A percentile compares a stretch with the other conserved stretches of the same genome.
Evolutionary conservation across 139 green algal genomes (phyloP).

Genomic region (Haematococcus lacustris): DNA sequence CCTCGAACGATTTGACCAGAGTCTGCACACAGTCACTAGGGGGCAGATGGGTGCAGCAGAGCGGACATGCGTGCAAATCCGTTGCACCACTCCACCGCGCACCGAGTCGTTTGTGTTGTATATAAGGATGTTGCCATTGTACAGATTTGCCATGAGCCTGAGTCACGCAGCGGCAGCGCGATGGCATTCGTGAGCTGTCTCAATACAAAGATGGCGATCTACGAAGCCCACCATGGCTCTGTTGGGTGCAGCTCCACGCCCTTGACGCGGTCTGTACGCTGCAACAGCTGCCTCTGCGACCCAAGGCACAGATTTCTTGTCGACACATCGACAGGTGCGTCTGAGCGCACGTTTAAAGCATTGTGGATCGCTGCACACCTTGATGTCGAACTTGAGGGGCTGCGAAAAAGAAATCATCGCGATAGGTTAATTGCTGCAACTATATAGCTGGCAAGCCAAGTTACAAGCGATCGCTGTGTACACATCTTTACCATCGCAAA

Average conservation of each 20-base stretch:
- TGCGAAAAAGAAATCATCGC: too few species aligned
- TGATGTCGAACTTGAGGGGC: conserved; percentile 87
- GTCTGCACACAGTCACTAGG: conserved; percentile 39
- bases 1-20: conserved; percentile 97
- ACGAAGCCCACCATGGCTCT: conserved; percentile 85
- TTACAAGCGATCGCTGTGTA: too few species aligned
- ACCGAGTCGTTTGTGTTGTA: conserved; percentile 89
- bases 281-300: conserved; percentile 77
- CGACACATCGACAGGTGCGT: neutral
- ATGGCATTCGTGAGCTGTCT: neutral
- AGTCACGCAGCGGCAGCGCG: neutral
- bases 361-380: conserved; percentile 46
- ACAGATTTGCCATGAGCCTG: conserved; percentile 92
- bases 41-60: too few species aligned
- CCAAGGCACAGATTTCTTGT: neutral
- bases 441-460: too few species aligned
- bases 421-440: too few species aligned
- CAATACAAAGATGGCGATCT: neutral
- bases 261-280: conserved; percentile 96
- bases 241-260: conserved; percentile 96
- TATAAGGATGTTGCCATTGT: conserved; percentile 95
- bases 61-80: too few species aligned
- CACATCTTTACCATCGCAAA: too few species aligned
- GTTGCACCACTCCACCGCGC: neutral
- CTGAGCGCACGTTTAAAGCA: neutral